phyloP scores from a whole-genome alignment of 2,329 filamentous ascomycete genomes.

The Calonectria montana region DNA sequence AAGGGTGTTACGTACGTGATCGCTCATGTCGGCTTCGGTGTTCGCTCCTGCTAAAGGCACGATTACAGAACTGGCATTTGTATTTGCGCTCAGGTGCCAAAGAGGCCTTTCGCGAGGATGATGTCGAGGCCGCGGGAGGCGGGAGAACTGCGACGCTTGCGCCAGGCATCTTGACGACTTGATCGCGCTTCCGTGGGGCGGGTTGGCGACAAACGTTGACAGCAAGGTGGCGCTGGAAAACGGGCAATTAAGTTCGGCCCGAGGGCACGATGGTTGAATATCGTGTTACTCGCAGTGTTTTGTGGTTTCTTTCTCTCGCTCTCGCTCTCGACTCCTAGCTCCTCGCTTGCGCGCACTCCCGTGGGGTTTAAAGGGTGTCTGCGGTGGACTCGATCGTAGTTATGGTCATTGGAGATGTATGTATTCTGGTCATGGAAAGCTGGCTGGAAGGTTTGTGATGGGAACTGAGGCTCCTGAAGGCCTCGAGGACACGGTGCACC shows the following conservation, averaged over 20 bases:
- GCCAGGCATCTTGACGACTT: conserved; percentile 72
- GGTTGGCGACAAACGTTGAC: conserved; percentile 39
- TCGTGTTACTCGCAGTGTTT: conserved; percentile 55
- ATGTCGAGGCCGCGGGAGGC: conserved; percentile 74
- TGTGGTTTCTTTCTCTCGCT: conserved; percentile 45
- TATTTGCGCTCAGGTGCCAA: conserved; percentile 95
- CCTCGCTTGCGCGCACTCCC: conserved; percentile 73
- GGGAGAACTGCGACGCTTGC: conserved; percentile 74
- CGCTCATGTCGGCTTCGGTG: conserved; percentile 97
- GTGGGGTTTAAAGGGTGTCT: conserved; percentile 79
- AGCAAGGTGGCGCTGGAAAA: conserved; percentile 40
- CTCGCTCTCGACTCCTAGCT: conserved; percentile 53
- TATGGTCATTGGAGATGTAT: conserved; percentile 64
- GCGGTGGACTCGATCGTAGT: conserved; percentile 60
- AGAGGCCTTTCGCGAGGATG: conserved; percentile 80
- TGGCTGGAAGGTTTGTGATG: conserved; percentile 45
- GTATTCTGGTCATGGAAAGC: conserved; percentile 56
- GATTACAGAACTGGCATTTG: conserved; percentile 98
- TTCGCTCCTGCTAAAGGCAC: conserved; percentile 97
- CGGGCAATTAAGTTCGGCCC: conserved; percentile 42
- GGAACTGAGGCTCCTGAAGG: conserved; percentile 44
- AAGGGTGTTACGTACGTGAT: conserved; percentile 81
- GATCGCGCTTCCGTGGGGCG: conserved; percentile 45
- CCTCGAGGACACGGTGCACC: conserved; percentile 42
- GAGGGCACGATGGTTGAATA: conserved; percentile 70